Percentiles rank a stretch among this genome's conserved stretches.
Conservation (phyloP, 2,329 filamentous ascomycete genomes). For the Fusarium devonianum region DNA sequence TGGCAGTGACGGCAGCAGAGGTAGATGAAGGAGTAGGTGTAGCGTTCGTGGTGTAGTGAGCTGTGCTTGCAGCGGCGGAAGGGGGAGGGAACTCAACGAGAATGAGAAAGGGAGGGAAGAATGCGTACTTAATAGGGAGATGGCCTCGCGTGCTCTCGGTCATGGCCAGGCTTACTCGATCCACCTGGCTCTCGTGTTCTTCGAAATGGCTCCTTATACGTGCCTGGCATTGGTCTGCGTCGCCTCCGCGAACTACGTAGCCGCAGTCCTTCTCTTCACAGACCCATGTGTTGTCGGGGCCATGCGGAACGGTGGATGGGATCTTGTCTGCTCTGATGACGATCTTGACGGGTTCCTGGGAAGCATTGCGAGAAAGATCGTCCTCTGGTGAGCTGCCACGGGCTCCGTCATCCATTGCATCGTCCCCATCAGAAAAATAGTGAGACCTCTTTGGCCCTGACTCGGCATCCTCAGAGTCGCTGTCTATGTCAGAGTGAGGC, state of each 20-base stretch:
- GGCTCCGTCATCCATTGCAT: constrained; percentile 44
- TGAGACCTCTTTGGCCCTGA: constrained; percentile 48
- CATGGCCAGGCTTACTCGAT: constrained; percentile 60
- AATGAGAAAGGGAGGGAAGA: constrained; percentile 47
- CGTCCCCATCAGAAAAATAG: constrained; percentile 44
- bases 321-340: constrained; percentile 59
- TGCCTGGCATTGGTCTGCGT: constrained; percentile 60
- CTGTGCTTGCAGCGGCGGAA: neutral
- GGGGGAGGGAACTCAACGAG: constrained; percentile 39
- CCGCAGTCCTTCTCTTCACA: constrained; percentile 71
- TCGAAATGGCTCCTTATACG: constrained; percentile 67
- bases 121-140: constrained; percentile 63
- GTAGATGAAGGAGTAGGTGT: constrained; percentile 1
- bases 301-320: constrained; percentile 58
- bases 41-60: neutral
- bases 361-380: constrained; percentile 18
- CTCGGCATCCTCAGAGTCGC: constrained; percentile 48
- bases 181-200: constrained; percentile 64
- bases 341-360: constrained; percentile 48
- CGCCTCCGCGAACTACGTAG: constrained; percentile 69
- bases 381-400: constrained; percentile 33
- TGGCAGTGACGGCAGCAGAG: constrained; percentile 10
- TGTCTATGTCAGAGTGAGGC: constrained; percentile 48
- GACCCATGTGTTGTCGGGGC: constrained; percentile 69
- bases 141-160: constrained; percentile 62